Conservation (phyloP, 192 early-diverging fungal genomes). For the Obelidium mucronatum region DNA sequence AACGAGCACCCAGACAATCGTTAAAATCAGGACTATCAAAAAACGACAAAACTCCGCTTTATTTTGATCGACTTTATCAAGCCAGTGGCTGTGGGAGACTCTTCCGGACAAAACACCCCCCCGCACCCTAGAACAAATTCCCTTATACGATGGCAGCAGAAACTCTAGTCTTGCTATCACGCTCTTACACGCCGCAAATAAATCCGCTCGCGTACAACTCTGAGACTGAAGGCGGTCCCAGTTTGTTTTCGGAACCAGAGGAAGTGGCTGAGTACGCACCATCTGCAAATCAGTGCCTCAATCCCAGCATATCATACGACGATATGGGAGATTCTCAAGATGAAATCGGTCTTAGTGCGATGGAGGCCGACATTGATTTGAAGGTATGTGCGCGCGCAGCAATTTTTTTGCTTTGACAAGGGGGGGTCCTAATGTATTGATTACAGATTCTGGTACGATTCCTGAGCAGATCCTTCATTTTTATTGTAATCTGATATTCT, state of each 20-base stretch:
- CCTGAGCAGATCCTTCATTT: too few species aligned
- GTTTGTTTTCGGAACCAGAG: not conserved
- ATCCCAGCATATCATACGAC: too few species aligned
- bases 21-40: too few species aligned
- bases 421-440: not conserved
- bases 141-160: slow-evolving; percentile 17
- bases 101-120: not conserved
- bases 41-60: too few species aligned
- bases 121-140: not conserved
- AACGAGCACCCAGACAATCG: too few species aligned
- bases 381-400: slow-evolving; percentile 16
- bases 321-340: not conserved
- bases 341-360: not conserved
- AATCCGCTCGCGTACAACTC: not conserved
- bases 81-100: not conserved
- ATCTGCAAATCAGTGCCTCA: not conserved
- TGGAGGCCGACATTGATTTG: slow-evolving; percentile 28
- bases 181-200: not conserved
- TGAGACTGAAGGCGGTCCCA: not conserved
- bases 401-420: too few species aligned
- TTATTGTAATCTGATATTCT: too few species aligned
- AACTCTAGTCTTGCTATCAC: slow-evolving; percentile 6
- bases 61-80: too few species aligned
- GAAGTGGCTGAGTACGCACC: not conserved
- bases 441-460: slow-evolving; percentile 10